Conservation (phyloP, 352 stramenopile species). For the Aphanomyces astaci region DNA sequence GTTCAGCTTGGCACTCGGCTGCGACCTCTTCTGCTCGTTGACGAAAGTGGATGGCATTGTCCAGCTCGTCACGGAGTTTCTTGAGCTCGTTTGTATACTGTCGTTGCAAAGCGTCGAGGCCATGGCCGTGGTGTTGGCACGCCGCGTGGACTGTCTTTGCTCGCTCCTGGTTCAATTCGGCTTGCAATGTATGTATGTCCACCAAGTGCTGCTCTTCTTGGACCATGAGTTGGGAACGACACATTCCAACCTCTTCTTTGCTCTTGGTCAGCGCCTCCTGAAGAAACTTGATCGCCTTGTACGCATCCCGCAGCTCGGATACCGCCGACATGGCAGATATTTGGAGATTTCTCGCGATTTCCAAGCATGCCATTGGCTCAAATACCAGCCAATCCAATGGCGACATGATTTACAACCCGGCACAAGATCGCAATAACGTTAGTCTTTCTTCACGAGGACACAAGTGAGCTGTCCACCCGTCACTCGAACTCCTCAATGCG, state of each 20-base stretch:
- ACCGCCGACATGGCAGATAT: not conserved
- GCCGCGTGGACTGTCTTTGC: not conserved
- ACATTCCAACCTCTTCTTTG: not conserved
- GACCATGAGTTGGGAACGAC: not conserved
- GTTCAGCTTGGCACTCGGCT: not conserved
- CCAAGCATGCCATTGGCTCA: not conserved
- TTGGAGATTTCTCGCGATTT: not conserved
- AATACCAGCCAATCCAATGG: too few relatives aligned
- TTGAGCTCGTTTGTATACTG: constrained; percentile 10
- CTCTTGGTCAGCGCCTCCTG: constrained; percentile 15
- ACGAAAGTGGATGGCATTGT: not conserved
- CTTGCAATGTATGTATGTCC: constrained; percentile 9
- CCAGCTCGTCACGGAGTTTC: constrained; percentile 10
- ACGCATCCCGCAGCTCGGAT: constrained; percentile 19
- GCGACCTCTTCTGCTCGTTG: not conserved
- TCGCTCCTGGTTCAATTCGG: not conserved
- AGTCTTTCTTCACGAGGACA: too few relatives aligned
- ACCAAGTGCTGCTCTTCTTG: constrained; percentile 15
- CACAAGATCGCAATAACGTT: too few relatives aligned
- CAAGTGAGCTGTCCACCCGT: too few relatives aligned
- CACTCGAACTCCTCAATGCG: too few relatives aligned
- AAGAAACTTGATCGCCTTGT: constrained; percentile 22
- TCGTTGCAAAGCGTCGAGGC: not conserved
- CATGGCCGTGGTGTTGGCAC: constrained; percentile 11
- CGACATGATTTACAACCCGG: too few relatives aligned